Evolutionary conservation across 2,329 filamentous ascomycete species (phyloP), one percentile per base, ranked within the genome.

Genomic region (Myriosclerotinia duriaeana): DNA sequence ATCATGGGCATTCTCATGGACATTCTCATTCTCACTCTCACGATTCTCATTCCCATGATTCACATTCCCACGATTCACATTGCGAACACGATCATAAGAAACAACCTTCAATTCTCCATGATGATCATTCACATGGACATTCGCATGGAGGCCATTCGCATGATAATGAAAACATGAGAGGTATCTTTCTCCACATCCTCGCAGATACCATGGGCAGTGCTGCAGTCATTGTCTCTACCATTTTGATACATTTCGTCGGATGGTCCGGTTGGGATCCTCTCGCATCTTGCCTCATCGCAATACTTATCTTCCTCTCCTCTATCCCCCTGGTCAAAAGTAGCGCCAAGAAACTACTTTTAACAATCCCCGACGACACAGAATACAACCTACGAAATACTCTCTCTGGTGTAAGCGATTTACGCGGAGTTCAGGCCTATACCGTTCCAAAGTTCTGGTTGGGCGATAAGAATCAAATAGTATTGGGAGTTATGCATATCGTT

Each of bases 121-220:
- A 59, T 38, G 62, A 67, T 69, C 77, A 81, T 70, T 74, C 74
- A 26, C 83, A 87, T 71, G 55, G 34, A 22, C 56, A 50, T 20
- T 60, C 56, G 22, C 65, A 66, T 20, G 69, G 68, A 22, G 72
- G 71, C 52, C 74, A 75, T 63, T 72, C 71, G n/a, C 90, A 93
- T 74, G 90, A 92, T 69, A 97, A 97, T 77, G 95, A 99, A 74
- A 99, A 99, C 76, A 97, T 99, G 93, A 87, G 95, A 73, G 95
- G 95, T 15, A 98, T 99, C 71, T 99, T 96, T 78, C 82, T 99
- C 26, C 95, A 99, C 75, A 91, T 99, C 61, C 83, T 98, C 38
- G 95, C 95, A 7, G 95, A 99, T 76, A 96, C 95, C 0, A 87
- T 98, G 40, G 95, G 95, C 36, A 97, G 93, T 65, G 90, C 93